Base-by-base conservation (phyloP, 495 filamentous ascomycete species). In the Annulohypoxylon nitens region DNA sequence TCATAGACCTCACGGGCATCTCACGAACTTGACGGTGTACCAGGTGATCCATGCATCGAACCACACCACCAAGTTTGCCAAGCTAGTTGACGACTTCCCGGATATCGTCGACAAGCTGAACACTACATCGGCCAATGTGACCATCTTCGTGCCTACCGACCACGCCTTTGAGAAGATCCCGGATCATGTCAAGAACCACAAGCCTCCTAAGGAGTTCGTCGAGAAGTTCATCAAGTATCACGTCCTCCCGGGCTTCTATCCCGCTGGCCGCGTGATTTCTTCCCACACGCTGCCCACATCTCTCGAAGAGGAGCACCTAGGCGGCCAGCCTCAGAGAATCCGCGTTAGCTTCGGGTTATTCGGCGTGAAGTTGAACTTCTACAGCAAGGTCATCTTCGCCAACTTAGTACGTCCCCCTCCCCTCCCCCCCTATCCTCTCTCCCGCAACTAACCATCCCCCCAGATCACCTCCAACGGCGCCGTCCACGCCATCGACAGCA, bases 111-210 rank as follows among this genome's bases (percentile, higher is more conserved):
- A 88, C 18, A 76, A 88, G 14, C 88, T 98, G 50, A 92, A 95
- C 74, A 85, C 88, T 71, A 93, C 90, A 5, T 75, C 84, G 23
- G 80, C 85, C 16, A 94, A 96, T 75, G 86, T 90, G 76, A 97
- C 94, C 3, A 78, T 94, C 68, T 96, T 98, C 73, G 91, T 92
- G 20, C 93, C 94, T 2, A 90, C 88, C 3, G 90, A 97, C 79
- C 80, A 81, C 37, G 93, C 92, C 26, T 92, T 96, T 64, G 86
- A 90, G 57, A 89, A 89, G 78, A 85, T 94, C 67, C 90, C 88
- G 6, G 69, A 89, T 45, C 80, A 88, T 68, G 78, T 75, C 77
- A 78, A 82, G 55, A 53, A 59, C 26, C 60, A 78, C 70, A 86
- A 89, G 61, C 85, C 87, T 0, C 85, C 88, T 3, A 89, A 90